phyloP scores from a whole-genome alignment of 176 grass and related monocot species.

The Areca catechu region DNA sequence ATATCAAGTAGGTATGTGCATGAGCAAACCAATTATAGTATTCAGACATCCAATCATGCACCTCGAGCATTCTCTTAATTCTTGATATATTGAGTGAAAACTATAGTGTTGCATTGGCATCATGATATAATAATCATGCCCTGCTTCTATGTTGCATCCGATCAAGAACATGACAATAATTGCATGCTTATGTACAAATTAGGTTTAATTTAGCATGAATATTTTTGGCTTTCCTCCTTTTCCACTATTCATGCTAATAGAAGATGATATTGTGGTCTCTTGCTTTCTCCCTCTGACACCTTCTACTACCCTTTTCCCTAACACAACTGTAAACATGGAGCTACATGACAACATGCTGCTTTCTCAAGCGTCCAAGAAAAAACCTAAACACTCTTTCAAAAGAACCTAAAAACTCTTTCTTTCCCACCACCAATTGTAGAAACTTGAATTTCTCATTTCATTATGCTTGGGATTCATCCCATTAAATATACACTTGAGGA shows the following conservation, averaged over 20 bases:
- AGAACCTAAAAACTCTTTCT: background rate
- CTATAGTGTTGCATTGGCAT: too few relatives aligned
- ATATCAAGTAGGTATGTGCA: too few relatives aligned
- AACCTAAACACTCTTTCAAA: background rate
- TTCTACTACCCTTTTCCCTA: background rate
- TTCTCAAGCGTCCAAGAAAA: background rate
- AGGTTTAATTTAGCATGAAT: background rate
- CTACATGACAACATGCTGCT: background rate
- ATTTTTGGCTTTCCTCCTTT: background rate
- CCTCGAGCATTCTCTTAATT: too few relatives aligned
- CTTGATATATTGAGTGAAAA: too few relatives aligned
- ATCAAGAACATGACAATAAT: background rate
- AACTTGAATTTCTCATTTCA: too few relatives aligned
- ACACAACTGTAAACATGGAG: constrained; percentile 1
- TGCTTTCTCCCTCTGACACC: background rate
- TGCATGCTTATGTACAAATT: background rate
- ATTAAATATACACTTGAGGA: too few relatives aligned
- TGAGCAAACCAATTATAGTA: too few relatives aligned
- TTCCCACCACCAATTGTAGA: background rate
- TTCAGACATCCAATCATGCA: too few relatives aligned
- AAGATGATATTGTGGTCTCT: background rate
- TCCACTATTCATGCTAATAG: background rate
- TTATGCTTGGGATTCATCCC: too few relatives aligned
- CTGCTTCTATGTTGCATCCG: too few relatives aligned
- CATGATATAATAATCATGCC: too few relatives aligned